Base-by-base conservation (phyloP, 345 rosid species). In the Rhodamnia argentea region DNA sequence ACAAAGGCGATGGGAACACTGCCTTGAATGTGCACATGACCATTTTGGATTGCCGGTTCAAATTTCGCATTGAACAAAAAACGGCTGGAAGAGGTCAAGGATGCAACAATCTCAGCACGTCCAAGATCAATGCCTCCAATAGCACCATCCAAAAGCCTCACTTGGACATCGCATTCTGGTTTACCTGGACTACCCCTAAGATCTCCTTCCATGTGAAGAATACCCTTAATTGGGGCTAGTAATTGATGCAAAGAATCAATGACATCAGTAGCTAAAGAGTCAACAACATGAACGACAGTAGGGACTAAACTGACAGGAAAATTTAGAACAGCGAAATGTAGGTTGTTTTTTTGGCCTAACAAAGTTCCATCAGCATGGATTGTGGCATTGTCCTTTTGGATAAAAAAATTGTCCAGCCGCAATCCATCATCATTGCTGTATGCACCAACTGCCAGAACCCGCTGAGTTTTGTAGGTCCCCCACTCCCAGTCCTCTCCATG, bases 401-500 rank as follows among this genome's bases (percentile, higher is more conserved):
- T 94, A 87, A 96, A 96, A 87, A 96, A 93, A 89, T 94, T 96
- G 88, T 96, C 98, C 85, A 97, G 98, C 82, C 94, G 96, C 86
- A 97, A 91, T 85, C 99, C 99, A 89, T 95, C 98, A 89, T 96
- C 95, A 42, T 97, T 96, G 92, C 96, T 97, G 88, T 95, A 97
- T 83, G 96, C 98, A 86, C 99, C 99, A 84, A 90, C 93, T 18
- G 99, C 98, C 88, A 94, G 86, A 88, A 94, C 96, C 84, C 92
- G 99, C 90, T 96, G 99, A 52, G 95, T 95, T 86, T 93, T 96
- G 92, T 97, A 95, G 85, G 93, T 89, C 82, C 99, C 99, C 99
- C 99, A 97, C 88, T 97, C 99, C 99, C 99, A 97, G 32, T 97
- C 99, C 86, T 97, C 98, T 59, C 99, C 99, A 83, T 94, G 96